Evolutionary conservation across 2,329 filamentous ascomycete species (phyloP).

Genomic region (Macroventuria anomochaeta): DNA sequence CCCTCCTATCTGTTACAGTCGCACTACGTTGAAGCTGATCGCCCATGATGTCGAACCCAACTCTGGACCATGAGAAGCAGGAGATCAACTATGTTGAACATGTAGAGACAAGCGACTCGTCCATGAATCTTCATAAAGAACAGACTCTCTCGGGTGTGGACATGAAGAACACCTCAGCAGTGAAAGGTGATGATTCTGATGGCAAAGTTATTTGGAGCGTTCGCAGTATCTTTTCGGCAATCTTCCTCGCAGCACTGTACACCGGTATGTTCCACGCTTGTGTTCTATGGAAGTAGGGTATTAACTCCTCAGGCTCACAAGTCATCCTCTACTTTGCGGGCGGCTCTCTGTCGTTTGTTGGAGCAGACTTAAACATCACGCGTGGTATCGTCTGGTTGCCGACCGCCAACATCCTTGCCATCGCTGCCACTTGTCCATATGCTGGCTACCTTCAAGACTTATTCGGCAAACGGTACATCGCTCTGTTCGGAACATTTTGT

Average conservation of each 20-base stretch:
- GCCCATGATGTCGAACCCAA: conserved; percentile 23
- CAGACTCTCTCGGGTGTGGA: conserved; percentile 42
- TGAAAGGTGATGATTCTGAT: conserved; percentile 51
- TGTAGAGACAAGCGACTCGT: conserved; percentile 28
- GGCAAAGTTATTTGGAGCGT: conserved; percentile 48
- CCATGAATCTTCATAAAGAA: conserved; percentile 34
- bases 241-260: conserved; percentile 49
- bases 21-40: not conserved
- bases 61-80: conserved; percentile 33
- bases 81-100: conserved; percentile 34
- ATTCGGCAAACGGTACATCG: conserved; percentile 46
- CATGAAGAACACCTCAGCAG: conserved; percentile 42
- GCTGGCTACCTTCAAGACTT: conserved; percentile 47
- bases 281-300: not conserved
- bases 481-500: conserved; percentile 39
- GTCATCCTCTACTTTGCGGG: conserved; percentile 45
- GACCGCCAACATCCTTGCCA: conserved; percentile 46
- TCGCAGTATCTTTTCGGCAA: conserved; percentile 44
- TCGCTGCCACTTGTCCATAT: conserved; percentile 44
- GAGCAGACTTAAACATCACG: conserved; percentile 32
- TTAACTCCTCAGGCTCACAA: conserved; percentile 36
- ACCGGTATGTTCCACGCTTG: conserved; percentile 28
- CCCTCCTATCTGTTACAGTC: not conserved
- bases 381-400: conserved; percentile 41
- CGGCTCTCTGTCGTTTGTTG: conserved; percentile 42